Base-by-base conservation (phyloP, 2,329 filamentous ascomycete species). In the Teratosphaeria gauchensis region DNA sequence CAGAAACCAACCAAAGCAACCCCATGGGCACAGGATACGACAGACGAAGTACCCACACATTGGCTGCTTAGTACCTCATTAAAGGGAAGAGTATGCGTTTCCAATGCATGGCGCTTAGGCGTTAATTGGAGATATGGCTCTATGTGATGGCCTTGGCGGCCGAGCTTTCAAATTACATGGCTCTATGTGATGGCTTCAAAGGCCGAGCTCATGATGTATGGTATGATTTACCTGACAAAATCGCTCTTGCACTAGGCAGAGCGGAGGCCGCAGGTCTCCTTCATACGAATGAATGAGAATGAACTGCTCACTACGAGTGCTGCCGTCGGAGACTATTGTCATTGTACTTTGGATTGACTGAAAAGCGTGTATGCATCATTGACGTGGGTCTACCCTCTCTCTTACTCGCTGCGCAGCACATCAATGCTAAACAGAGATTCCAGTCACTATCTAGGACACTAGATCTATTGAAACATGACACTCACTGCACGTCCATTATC, bases 21-120 rank as follows among this genome's bases (percentile, higher is more conserved):
- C 4, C 38, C 28, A 35, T 12, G 21, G 31, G 38, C 1, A 55
- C 28, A 35, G 53, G 24, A 21, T 30, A 55, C 35, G 6, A 14
- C 5, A 54, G 19, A 35, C 30, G 19, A 16, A 9, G 16, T 38
- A 38, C 19, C 12, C 12, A 19, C 7, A 57, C 33, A 48, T 62
- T 62, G 63, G 67, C 69, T 66, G 65, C 67, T 51, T 63, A 69
- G 67, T 68, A 70, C 66, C 64, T 65, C 42, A 38, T 55, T 54
- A 53, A 63, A 63, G 64, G 63, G 63, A 70, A 70, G 63, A 64
- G 67, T 62, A 64, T 63, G 67, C 66, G 19, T 66, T 28, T 52
- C 62, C 66, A 67, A 63, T 63, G 61, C 61, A 66, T 64, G 66
- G 65, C 67, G 67, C 59, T 57, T 57, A 51, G 55, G 62, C 65